These are phyloP conservation scores for Thalassiosira ordinaria DNA, from an alignment of 352 stramenopile species.

Conservation along the genomic window DNA sequence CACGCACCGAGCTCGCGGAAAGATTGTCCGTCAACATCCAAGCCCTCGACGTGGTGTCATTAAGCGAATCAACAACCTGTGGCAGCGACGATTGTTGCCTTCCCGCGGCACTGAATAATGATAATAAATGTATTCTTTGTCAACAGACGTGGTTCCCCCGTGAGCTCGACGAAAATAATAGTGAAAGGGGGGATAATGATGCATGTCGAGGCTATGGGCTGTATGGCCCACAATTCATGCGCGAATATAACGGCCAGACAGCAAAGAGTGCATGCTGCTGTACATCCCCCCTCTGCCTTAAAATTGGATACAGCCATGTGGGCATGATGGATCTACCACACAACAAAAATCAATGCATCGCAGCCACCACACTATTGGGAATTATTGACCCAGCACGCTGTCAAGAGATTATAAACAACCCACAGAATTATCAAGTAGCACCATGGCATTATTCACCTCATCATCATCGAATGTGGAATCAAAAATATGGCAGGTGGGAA, in stretches of 20 bases:
- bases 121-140: neutral
- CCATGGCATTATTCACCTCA: constrained; percentile 12
- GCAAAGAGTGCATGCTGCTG: neutral
- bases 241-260: neutral
- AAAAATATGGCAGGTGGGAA: neutral
- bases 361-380: neutral
- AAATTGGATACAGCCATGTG: constrained; percentile 1
- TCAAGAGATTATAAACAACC: neutral
- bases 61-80: neutral
- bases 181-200: too few relatives aligned
- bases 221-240: neutral
- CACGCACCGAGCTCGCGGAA: too few relatives aligned
- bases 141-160: neutral
- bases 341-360: neutral
- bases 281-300: neutral
- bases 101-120: neutral
- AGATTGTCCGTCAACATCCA: too few relatives aligned
- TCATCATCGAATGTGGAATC: neutral
- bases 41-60: neutral
- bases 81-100: neutral
- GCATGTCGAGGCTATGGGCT: neutral
- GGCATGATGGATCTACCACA: neutral
- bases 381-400: neutral
- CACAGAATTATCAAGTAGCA: neutral
- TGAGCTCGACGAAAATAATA: neutral